Evolutionary conservation across 176 grass and related monocot genomes (phyloP).

Genomic region (Oryza coarctata): DNA sequence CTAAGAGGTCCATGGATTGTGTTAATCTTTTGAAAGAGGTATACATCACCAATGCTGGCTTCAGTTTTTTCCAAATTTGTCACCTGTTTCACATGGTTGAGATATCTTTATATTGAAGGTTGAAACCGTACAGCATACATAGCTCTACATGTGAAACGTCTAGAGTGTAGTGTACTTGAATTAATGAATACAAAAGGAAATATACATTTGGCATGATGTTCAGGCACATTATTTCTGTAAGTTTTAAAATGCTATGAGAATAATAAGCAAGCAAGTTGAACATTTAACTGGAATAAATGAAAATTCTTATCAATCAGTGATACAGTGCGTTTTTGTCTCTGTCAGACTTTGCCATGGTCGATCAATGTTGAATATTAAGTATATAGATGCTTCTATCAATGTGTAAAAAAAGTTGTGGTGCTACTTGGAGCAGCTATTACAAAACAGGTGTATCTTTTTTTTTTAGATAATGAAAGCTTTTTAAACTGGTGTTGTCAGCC

Average conservation of each 20-base stretch:
- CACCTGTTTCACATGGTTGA: background rate
- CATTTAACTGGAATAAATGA: background rate
- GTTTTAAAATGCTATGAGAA: background rate
- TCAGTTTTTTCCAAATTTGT: background rate
- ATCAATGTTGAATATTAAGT: background rate
- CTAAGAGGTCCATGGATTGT: constrained; percentile 61
- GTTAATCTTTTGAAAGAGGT: constrained; percentile 88
- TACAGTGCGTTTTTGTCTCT: background rate
- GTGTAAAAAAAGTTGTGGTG: background rate
- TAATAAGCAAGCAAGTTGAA: constrained; percentile 2
- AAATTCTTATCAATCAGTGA: background rate
- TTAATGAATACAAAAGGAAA: background rate
- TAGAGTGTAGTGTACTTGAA: background rate
- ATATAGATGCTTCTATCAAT: background rate
- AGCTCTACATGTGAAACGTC: background rate
- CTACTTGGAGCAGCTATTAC: background rate
- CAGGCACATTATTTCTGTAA: background rate
- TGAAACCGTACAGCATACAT: background rate
- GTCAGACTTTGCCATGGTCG: background rate
- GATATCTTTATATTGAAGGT: constrained; percentile 8
- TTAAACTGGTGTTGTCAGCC: background rate
- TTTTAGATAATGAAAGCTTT: too few relatives aligned
- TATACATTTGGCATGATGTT: background rate
- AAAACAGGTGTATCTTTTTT: background rate
- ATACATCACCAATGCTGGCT: constrained; percentile 14